Conservation (phyloP, 208 protist genomes). For the Leishmania guyanensis region DNA sequence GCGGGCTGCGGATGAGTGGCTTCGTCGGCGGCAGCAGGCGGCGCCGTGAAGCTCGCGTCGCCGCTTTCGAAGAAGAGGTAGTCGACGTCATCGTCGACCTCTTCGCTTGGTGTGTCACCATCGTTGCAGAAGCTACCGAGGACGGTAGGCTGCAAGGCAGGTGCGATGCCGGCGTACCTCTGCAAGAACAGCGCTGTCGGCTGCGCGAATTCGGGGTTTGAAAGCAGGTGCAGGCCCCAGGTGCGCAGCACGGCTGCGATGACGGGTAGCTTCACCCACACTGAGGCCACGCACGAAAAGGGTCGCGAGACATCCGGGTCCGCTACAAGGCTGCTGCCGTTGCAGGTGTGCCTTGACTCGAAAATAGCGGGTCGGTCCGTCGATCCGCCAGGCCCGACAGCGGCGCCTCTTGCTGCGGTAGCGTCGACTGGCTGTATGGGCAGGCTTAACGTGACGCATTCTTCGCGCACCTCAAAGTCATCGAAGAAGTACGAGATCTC, state of each 20-base stretch:
- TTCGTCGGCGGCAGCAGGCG: neutral
- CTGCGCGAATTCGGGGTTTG: slow-evolving; percentile 58
- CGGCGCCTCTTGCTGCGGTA: neutral
- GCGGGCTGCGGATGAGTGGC: slow-evolving; percentile 8
- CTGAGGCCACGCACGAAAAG: slow-evolving; percentile 63
- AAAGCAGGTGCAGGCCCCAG: slow-evolving; percentile 74
- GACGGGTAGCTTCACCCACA: slow-evolving; percentile 55
- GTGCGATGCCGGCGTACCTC: slow-evolving; percentile 62
- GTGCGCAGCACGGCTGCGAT: slow-evolving; percentile 57
- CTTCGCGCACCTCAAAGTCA: slow-evolving; percentile 31
- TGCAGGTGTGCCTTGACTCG: neutral
- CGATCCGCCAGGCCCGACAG: neutral
- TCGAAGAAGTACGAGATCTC: slow-evolving; percentile 49
- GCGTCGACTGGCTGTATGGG: neutral
- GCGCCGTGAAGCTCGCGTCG: neutral
- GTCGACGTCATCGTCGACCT: slow-evolving; percentile 13
- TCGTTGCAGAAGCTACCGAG: slow-evolving; percentile 31
- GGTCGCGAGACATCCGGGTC: slow-evolving; percentile 34
- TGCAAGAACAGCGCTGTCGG: slow-evolving; percentile 75
- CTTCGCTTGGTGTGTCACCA: slow-evolving; percentile 27
- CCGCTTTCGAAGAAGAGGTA: slow-evolving; percentile 32
- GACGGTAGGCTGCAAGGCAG: slow-evolving; percentile 45
- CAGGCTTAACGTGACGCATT: slow-evolving; percentile 19
- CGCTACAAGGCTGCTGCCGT: slow-evolving; percentile 7
- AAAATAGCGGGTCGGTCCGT: neutral